Conservation (phyloP, 2,329 filamentous ascomycete genomes). For the Phyllosticta citriasiana region DNA sequence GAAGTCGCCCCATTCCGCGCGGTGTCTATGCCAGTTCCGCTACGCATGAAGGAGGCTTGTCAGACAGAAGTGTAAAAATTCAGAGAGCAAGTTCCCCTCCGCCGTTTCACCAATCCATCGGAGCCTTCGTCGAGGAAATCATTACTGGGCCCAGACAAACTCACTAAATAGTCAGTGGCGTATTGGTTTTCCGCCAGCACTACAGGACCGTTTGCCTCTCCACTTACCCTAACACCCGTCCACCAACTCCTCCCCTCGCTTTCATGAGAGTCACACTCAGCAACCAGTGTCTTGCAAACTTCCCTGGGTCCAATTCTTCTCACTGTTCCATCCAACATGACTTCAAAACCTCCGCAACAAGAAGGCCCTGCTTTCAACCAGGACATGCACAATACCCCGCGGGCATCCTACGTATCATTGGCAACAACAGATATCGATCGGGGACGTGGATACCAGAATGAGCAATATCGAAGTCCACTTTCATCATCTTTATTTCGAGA, state of each 20-base stretch:
- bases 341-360: neutral
- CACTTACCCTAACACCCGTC: neutral
- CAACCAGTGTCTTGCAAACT: neutral
- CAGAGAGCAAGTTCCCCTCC: neutral
- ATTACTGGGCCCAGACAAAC: neutral
- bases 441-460: neutral
- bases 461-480: neutral
- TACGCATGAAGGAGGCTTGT: neutral
- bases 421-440: neutral
- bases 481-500: neutral
- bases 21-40: neutral
- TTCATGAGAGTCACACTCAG: neutral
- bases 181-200: neutral
- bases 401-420: conserved; percentile 4
- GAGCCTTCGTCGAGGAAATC: neutral
- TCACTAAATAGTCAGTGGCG: neutral
- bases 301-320: neutral
- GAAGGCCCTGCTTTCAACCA: neutral
- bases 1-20: neutral
- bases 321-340: neutral
- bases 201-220: neutral
- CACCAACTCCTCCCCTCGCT: neutral
- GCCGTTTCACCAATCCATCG: neutral
- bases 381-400: conserved; percentile 1
- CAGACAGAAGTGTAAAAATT: neutral